Conservation (phyloP, 495 filamentous ascomycete genomes). For the Niebla homalea region DNA sequence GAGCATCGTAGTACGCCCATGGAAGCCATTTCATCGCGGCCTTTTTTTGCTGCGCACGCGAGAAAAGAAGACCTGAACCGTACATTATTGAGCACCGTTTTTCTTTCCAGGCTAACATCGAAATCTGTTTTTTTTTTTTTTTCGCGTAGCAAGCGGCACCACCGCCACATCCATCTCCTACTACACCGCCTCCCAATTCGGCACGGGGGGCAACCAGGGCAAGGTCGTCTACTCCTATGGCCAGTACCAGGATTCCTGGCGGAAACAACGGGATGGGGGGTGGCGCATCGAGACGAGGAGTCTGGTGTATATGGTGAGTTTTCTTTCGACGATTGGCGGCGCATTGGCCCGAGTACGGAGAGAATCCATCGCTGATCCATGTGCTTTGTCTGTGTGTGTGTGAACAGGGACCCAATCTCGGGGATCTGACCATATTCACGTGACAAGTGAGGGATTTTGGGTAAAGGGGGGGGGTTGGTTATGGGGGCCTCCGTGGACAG, state of each 20-base stretch:
- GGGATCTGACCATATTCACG: slow-evolving; percentile 1
- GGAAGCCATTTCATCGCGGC: too few species aligned
- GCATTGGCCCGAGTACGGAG: too few species aligned
- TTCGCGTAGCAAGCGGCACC: neutral
- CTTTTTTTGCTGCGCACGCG: too few species aligned
- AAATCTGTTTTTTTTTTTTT: too few species aligned
- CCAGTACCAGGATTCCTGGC: slow-evolving; percentile 21
- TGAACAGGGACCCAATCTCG: slow-evolving; percentile 7
- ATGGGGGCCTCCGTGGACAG: too few species aligned
- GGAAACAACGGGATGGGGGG: neutral
- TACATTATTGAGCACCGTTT: too few species aligned
- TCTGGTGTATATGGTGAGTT: slow-evolving; percentile 25
- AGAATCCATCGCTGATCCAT: neutral
- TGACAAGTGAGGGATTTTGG: neutral
- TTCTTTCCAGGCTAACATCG: too few species aligned
- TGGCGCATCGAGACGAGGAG: slow-evolving; percentile 14
- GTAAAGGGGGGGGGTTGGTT: too few species aligned
- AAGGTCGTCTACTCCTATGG: slow-evolving; percentile 21
- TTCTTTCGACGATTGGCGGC: neutral
- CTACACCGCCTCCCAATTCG: slow-evolving; percentile 22
- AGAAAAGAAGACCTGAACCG: too few species aligned
- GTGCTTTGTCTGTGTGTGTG: neutral
- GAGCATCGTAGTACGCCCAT: too few species aligned
- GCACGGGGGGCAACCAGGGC: slow-evolving; percentile 12
- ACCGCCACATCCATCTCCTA: slow-evolving; percentile 15